Conservation (phyloP, 192 early-diverging fungal species). For the Neocallimastix lanati region DNA sequence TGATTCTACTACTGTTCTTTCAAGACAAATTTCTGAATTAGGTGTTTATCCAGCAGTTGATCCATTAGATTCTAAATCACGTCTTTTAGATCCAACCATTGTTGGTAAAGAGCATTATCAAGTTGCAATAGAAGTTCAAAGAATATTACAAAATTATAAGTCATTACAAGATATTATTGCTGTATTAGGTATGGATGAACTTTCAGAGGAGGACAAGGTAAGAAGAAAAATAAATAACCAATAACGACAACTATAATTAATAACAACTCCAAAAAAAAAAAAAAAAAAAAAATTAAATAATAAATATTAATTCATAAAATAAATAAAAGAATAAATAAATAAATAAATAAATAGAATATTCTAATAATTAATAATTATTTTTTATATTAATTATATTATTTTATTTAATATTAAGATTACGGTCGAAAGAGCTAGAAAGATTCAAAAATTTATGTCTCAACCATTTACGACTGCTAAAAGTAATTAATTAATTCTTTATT, state of each 20-base stretch:
- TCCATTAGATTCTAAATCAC: conserved; percentile 94
- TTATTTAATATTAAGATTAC: conserved; percentile 33
- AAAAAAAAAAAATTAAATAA: too few relatives aligned
- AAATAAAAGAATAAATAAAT: too few relatives aligned
- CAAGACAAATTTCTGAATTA: conserved; percentile 92
- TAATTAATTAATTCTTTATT: conserved; percentile 73
- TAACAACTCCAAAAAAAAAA: too few relatives aligned
- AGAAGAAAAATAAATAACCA: too few relatives aligned
- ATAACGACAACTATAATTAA: too few relatives aligned
- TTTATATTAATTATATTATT: neutral
- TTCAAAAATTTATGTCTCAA: conserved; percentile 97
- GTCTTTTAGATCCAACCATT: conserved; percentile 92
- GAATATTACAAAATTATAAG: conserved; percentile 97
- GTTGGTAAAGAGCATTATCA: conserved; percentile 89
- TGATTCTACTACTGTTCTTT: conserved; percentile 98
- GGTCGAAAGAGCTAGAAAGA: conserved; percentile 98
- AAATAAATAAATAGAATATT: too few relatives aligned
- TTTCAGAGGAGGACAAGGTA: conserved; percentile 94
- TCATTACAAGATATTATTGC: conserved; percentile 98
- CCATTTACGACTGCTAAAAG: conserved; percentile 89
- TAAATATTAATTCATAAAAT: too few relatives aligned
- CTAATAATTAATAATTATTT: neutral
- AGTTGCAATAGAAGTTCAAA: conserved; percentile 80
- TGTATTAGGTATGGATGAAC: conserved; percentile 98
- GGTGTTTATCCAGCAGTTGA: conserved; percentile 99